Percentiles rank a stretch among this genome's conserved stretches.
Conservation (phyloP, 306 rosid genomes). For the Trifolium pratense region DNA sequence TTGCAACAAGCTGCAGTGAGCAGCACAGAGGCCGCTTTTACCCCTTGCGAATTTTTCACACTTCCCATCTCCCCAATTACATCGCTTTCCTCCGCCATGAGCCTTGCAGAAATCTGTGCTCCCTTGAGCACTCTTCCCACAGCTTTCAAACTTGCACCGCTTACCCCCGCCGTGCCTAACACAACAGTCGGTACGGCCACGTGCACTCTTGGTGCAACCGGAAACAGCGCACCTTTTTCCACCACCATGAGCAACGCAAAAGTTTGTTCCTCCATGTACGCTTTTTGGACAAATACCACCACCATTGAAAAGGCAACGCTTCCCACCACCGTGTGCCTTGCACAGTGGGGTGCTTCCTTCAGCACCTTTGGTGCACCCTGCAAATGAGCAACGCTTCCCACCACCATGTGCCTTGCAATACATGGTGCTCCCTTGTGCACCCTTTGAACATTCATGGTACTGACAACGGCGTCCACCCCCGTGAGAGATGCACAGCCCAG, state of each 20-base stretch:
- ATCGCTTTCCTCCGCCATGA: constrained; percentile 97
- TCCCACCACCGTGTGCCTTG: constrained; percentile 99
- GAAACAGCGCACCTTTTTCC: constrained; percentile 93
- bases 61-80: constrained; percentile 87
- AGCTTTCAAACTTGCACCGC: constrained; percentile 77
- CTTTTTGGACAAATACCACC: constrained; percentile 98
- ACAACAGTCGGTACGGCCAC: constrained; percentile 97
- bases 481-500: constrained; percentile 93
- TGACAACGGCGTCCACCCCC: constrained; percentile 99
- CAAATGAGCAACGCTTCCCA: constrained; percentile 91
- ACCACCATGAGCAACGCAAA: constrained; percentile 99
- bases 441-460: constrained; percentile 65
- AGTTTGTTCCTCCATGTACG: constrained; percentile 95
- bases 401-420: constrained; percentile 99
- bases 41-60: constrained; percentile 98
- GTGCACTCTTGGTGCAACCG: constrained; percentile 94
- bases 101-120: constrained; percentile 99
- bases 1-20: constrained; percentile 77
- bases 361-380: constrained; percentile 95
- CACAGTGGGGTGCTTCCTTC: constrained; percentile 99
- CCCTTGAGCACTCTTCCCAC: constrained; percentile 98
- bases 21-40: constrained; percentile 95
- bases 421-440: constrained; percentile 96
- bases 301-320: constrained; percentile 92
- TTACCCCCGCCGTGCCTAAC: constrained; percentile 98